Evolutionary conservation across 2,329 filamentous ascomycete species (phyloP).

Genomic region (Colletotrichum gloeosporioides): DNA sequence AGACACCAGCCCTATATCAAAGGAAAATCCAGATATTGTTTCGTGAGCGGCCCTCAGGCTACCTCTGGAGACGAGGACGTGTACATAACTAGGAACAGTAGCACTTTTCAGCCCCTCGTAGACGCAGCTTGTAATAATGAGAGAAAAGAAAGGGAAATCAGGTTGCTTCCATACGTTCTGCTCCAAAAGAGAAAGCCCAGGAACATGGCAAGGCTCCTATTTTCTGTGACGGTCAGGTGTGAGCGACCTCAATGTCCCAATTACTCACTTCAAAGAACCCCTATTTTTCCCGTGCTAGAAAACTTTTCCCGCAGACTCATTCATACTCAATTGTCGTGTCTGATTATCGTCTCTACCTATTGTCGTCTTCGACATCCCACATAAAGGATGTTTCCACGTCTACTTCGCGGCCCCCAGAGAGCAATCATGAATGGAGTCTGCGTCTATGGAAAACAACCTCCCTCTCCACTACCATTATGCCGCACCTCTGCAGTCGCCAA

Average conservation of each 20-base stretch:
- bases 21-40: fast-evolving
- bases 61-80: no score
- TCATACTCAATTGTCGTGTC: fast-evolving
- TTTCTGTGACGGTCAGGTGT: neutral
- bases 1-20: fast-evolving
- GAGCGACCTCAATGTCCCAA: neutral
- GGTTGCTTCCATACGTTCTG: no score
- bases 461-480: no score
- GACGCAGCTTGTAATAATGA: no score
- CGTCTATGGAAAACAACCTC: no score
- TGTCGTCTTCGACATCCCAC: fast-evolving
- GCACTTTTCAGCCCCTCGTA: no score
- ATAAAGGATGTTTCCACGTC: fast-evolving
- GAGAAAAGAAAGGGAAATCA: no score
- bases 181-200: fast-evolving
- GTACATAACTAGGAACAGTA: fast-evolving
- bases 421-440: no score
- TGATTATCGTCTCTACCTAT: neutral
- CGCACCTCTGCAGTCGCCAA: no score
- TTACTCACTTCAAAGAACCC: neutral
- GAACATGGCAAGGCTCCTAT: no score
- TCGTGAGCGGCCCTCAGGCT: fast-evolving
- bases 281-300: fast-evolving
- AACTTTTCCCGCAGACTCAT: fast-evolving
- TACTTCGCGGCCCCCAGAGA: neutral